phyloP scores from a whole-genome alignment of 345 rosid species.

The Eucalyptus pauciflora region DNA sequence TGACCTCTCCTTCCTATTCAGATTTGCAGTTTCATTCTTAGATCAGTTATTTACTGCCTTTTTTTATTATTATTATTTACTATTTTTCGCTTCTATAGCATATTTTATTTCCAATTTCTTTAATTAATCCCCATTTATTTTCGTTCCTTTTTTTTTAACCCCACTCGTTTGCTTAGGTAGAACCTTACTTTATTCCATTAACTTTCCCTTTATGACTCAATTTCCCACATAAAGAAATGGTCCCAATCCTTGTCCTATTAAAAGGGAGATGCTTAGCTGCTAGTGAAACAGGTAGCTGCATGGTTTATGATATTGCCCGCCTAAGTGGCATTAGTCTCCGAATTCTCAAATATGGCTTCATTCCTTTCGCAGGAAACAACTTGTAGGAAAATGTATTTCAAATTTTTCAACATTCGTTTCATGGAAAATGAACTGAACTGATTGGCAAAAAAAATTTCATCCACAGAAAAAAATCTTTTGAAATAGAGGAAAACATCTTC shows the following conservation, averaged over 20 bases:
- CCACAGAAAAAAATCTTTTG: no score
- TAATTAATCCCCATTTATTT: not conserved
- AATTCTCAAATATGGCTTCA: accelerated
- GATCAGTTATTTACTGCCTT: not conserved
- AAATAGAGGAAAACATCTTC: no score
- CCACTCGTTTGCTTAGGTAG: not conserved
- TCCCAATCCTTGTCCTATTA: not conserved
- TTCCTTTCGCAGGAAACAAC: accelerated
- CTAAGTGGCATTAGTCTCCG: not conserved
- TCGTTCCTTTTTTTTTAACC: not conserved
- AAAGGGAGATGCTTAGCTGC: not conserved
- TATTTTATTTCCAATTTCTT: not conserved
- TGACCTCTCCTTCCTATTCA: not conserved
- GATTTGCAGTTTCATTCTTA: not conserved
- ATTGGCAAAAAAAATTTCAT: no score
- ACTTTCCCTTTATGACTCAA: not conserved
- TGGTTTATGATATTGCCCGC: not conserved
- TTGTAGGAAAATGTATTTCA: no score
- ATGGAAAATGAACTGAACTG: no score
- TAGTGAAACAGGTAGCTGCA: not conserved
- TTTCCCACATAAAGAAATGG: not conserved
- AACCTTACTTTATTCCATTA: not conserved
- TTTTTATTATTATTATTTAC: not conserved
- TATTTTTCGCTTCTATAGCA: not conserved
- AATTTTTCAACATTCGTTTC: accelerated